A percentile compares a stretch with the other conserved stretches of the same genome.
Evolutionary conservation across 116 monocot genomes (phyloP).

Genomic region (Dioscorea cayenensis): DNA sequence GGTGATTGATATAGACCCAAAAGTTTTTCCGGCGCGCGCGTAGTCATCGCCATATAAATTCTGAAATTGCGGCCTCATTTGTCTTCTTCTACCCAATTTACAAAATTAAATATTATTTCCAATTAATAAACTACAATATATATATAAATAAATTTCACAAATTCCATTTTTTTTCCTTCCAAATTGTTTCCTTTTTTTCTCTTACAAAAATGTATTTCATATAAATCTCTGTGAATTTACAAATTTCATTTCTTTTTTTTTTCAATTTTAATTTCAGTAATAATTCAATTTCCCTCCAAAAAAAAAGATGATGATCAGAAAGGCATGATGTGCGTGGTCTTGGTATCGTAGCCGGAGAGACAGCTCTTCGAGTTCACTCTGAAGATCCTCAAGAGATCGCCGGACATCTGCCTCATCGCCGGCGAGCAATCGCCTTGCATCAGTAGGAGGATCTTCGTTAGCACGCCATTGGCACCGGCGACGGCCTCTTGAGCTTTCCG

Average conservation of each 20-base stretch:
- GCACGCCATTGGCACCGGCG: slow-evolving; percentile 32
- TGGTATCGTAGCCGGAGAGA: slow-evolving; percentile 49
- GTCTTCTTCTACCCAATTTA: no score
- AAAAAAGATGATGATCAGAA: slow-evolving; percentile 27
- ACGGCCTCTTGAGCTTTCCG: slow-evolving; percentile 48
- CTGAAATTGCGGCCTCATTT: no score
- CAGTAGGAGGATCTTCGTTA: slow-evolving; percentile 59
- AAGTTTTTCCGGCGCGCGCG: no score
- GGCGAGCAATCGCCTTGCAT: slow-evolving; percentile 80
- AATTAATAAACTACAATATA: no score
- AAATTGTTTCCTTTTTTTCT: background rate
- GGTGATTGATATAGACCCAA: no score
- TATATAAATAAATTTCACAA: no score
- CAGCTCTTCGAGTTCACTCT: slow-evolving; percentile 40
- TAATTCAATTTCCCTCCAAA: background rate
- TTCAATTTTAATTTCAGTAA: background rate
- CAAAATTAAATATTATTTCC: no score
- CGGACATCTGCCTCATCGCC: slow-evolving; percentile 60
- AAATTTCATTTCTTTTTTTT: slow-evolving; percentile 3
- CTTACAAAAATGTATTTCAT: background rate
- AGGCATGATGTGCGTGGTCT: slow-evolving; percentile 78
- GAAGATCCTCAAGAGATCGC: slow-evolving; percentile 59
- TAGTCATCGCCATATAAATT: no score
- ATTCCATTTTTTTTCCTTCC: background rate
- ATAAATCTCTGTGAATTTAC: slow-evolving; percentile 6